Conservation (phyloP, 257 asterid genomes). For the Datura wrightii region DNA sequence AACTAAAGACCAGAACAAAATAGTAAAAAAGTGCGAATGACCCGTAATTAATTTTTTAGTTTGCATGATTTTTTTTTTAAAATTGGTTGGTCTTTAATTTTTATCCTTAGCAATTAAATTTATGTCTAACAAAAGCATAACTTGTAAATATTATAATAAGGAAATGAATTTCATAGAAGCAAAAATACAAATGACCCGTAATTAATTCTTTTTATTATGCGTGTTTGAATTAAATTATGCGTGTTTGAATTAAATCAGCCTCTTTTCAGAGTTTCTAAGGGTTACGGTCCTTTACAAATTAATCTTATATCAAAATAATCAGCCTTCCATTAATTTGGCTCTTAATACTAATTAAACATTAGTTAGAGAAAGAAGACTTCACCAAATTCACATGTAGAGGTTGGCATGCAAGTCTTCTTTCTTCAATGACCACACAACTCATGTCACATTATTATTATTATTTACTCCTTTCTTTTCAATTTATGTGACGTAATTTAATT, state of each 20-base stretch:
- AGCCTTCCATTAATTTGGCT: background rate
- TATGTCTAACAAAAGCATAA: background rate
- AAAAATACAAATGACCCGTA: background rate
- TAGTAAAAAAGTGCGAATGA: no score
- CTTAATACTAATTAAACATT: background rate
- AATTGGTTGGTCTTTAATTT: background rate
- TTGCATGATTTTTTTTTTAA: no score
- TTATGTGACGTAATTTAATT: no score
- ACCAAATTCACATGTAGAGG: background rate
- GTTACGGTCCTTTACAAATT: background rate
- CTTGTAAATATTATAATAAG: background rate
- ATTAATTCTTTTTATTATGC: background rate
- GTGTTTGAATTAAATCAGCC: background rate
- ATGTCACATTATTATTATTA: background rate
- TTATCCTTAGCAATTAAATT: background rate
- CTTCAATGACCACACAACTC: conserved; percentile 12
- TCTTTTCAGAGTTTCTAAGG: conserved; percentile 16
- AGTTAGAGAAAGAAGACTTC: conserved; percentile 1
- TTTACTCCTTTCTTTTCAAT: no score
- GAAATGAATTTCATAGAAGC: background rate
- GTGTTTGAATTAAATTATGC: background rate
- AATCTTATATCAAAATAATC: background rate
- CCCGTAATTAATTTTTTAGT: no score
- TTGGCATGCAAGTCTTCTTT: conserved; percentile 17
- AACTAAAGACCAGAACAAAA: no score